Percentiles rank a stretch among this genome's conserved stretches.
These are phyloP conservation scores for Isochrysis galbana DNA, from an alignment of 78 protist genomes.

Conservation along the genomic window DNA sequence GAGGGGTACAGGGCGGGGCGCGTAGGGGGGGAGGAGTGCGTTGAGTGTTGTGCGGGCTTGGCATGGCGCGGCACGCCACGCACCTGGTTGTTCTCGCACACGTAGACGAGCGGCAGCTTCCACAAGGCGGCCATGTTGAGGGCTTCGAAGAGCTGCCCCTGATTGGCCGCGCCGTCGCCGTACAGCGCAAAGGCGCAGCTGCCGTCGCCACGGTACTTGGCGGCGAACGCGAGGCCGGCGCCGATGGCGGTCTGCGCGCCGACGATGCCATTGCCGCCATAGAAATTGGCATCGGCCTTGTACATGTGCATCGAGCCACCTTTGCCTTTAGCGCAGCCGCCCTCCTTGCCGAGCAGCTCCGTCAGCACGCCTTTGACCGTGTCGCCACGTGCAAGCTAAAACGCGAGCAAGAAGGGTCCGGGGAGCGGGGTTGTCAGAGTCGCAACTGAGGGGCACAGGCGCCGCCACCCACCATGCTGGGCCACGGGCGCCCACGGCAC, in stretches of 20 bases:
- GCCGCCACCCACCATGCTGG: too few relatives aligned
- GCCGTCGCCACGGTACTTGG: conserved; percentile 74
- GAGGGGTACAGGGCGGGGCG: too few relatives aligned
- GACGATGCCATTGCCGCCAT: conserved; percentile 97
- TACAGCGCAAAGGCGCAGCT: conserved; percentile 74
- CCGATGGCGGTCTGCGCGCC: conserved; percentile 84
- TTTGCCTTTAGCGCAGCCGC: conserved; percentile 86
- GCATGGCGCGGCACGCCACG: too few relatives aligned
- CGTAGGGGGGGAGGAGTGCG: too few relatives aligned
- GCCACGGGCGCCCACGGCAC: too few relatives aligned
- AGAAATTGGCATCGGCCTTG: conserved; percentile 72
- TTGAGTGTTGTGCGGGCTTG: too few relatives aligned
- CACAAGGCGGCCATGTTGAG: conserved; percentile 92
- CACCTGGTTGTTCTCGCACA: conserved; percentile 94
- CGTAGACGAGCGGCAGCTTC: conserved; percentile 87
- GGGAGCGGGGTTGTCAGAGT: too few relatives aligned
- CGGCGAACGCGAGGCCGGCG: conserved; percentile 83
- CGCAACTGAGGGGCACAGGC: too few relatives aligned
- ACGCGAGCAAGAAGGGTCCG: too few relatives aligned
- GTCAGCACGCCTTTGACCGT: conserved; percentile 62
- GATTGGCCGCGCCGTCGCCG: conserved; percentile 98
- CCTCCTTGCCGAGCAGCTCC: conserved; percentile 76
- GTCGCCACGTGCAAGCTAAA: conserved; percentile 69
- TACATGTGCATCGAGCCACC: conserved; percentile 98
- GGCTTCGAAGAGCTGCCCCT: conserved; percentile 79